Conservation (phyloP, 805 yeast species). For the Pichia insulana region DNA sequence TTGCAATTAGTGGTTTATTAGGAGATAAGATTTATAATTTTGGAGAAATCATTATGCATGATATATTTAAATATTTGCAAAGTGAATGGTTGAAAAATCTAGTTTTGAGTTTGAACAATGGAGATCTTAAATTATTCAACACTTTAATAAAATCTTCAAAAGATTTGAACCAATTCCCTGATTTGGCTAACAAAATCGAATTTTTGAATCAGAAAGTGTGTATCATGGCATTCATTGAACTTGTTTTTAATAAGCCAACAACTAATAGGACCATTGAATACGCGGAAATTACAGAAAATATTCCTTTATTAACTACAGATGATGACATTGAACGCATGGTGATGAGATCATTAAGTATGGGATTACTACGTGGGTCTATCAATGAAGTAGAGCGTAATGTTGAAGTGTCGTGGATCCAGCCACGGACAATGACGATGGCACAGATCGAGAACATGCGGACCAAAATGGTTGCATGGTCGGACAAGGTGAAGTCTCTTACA, state of each 20-base stretch:
- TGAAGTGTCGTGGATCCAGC: slow-evolving; percentile 90
- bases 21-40: slow-evolving; percentile 92
- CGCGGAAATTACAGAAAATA: slow-evolving; percentile 55
- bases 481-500: slow-evolving; percentile 58
- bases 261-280: slow-evolving; percentile 68
- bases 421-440: slow-evolving; percentile 74
- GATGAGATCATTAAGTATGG: slow-evolving; percentile 83
- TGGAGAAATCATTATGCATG: slow-evolving; percentile 90
- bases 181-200: slow-evolving; percentile 44
- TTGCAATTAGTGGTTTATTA: slow-evolving; percentile 76
- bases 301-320: slow-evolving; percentile 50
- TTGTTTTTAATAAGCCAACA: slow-evolving; percentile 69
- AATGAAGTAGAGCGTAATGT: slow-evolving; percentile 79
- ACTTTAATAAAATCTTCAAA: slow-evolving; percentile 17
- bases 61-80: slow-evolving; percentile 44
- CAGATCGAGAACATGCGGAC: slow-evolving; percentile 73
- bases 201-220: slow-evolving; percentile 86
- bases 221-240: slow-evolving; percentile 83
- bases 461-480: slow-evolving; percentile 71
- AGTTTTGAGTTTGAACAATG: slow-evolving; percentile 63
- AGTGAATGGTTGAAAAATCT: slow-evolving; percentile 67
- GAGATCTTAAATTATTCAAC: slow-evolving; percentile 65
- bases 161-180: slow-evolving; percentile 12
- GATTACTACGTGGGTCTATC: slow-evolving; percentile 78
- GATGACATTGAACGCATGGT: slow-evolving; percentile 84